Conservation (phyloP, 805 yeast genomes). For the Alloascoidea hylecoeti region DNA sequence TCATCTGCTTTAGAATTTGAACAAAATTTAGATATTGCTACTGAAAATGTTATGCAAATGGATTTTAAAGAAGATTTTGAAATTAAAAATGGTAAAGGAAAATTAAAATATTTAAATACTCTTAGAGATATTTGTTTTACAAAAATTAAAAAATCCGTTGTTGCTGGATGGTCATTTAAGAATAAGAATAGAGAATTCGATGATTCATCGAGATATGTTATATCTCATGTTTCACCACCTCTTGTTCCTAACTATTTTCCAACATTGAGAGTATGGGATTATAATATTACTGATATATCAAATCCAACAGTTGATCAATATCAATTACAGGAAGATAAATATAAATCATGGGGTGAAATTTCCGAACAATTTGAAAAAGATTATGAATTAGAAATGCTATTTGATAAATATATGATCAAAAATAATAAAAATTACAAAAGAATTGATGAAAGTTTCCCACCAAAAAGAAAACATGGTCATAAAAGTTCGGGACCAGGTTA, state of each 20-base stretch:
- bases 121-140: not conserved
- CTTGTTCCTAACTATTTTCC: slow-evolving; percentile 77
- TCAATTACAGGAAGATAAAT: slow-evolving; percentile 35
- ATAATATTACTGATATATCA: slow-evolving; percentile 42
- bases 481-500: slow-evolving; percentile 67
- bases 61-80: slow-evolving; percentile 9
- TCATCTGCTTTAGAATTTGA: not conserved
- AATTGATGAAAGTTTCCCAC: slow-evolving; percentile 43
- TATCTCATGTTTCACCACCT: slow-evolving; percentile 56
- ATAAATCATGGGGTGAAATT: slow-evolving; percentile 41
- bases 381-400: slow-evolving; percentile 17
- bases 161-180: not conserved
- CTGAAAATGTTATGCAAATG: slow-evolving; percentile 12
- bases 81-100: not conserved
- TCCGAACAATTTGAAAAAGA: slow-evolving; percentile 31
- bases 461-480: slow-evolving; percentile 25
- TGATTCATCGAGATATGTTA: slow-evolving; percentile 31
- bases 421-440: slow-evolving; percentile 10
- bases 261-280: slow-evolving; percentile 72
- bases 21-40: slow-evolving; percentile 8
- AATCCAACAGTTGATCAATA: slow-evolving; percentile 5
- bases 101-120: not conserved
- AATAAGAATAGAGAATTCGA: not conserved
- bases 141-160: not conserved
- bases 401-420: not conserved